Conservation (phyloP, 345 rosid species). For the Citropsis articulata region DNA sequence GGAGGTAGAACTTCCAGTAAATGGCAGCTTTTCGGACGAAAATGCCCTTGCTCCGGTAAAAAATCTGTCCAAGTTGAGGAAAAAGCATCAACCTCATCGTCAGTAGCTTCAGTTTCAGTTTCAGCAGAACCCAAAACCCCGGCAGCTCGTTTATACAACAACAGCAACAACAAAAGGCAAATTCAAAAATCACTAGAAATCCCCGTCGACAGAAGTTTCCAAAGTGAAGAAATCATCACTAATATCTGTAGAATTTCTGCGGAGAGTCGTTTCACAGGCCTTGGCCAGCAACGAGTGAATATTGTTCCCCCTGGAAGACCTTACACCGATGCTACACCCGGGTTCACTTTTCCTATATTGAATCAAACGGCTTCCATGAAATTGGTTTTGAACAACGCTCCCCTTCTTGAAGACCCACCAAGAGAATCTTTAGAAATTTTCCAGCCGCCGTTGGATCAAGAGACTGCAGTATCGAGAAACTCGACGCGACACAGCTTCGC, state of each 20-base stretch:
- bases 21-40: conserved; percentile 54
- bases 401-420: conserved; percentile 36
- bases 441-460: conserved; percentile 30
- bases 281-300: conserved; percentile 17
- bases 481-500: conserved; percentile 25
- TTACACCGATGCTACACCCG: conserved; percentile 8
- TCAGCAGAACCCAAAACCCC: conserved; percentile 28
- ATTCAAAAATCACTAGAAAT: neutral
- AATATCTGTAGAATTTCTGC: conserved; percentile 21
- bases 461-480: conserved; percentile 6
- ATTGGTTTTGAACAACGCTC: neutral
- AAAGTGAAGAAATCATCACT: neutral
- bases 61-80: conserved; percentile 78
- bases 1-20: conserved; percentile 19
- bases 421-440: conserved; percentile 61
- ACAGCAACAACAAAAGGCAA: neutral
- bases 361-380: conserved; percentile 23
- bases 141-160: conserved; percentile 4
- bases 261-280: conserved; percentile 22
- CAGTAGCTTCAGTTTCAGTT: no score
- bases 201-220: neutral
- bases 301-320: conserved; percentile 23
- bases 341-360: conserved; percentile 57
- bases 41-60: conserved; percentile 67
- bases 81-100: neutral